These are phyloP conservation scores for Beauveria brongniartii DNA, from an alignment of 2,329 filamentous ascomycete genomes.

Conservation along the genomic window DNA sequence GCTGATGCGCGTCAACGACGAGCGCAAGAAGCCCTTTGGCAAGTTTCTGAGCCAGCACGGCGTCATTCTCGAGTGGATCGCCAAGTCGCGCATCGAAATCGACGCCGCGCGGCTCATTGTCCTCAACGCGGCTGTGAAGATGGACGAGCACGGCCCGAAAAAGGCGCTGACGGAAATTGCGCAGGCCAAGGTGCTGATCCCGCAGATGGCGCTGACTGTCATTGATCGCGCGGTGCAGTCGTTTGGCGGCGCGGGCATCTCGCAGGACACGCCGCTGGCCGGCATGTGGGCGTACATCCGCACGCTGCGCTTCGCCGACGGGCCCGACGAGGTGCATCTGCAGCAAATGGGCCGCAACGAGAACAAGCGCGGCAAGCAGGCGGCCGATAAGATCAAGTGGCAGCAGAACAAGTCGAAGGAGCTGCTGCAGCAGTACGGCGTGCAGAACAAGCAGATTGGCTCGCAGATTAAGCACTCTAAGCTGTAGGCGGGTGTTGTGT, in stretches of 20 bases:
- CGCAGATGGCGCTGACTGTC: slow-evolving; percentile 70
- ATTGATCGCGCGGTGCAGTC: slow-evolving; percentile 93
- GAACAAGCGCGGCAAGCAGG: slow-evolving; percentile 59
- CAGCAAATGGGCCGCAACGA: slow-evolving; percentile 75
- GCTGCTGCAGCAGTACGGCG: slow-evolving; percentile 53
- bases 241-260: slow-evolving; percentile 83
- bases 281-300: slow-evolving; percentile 73
- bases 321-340: slow-evolving; percentile 91
- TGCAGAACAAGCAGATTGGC: slow-evolving; percentile 40
- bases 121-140: slow-evolving; percentile 89
- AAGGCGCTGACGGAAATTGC: slow-evolving; percentile 87
- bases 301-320: slow-evolving; percentile 81
- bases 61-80: slow-evolving; percentile 91
- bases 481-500: slow-evolving; percentile 25
- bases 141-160: slow-evolving; percentile 85
- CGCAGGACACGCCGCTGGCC: slow-evolving; percentile 88
- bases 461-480: slow-evolving; percentile 41
- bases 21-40: slow-evolving; percentile 82
- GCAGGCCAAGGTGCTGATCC: slow-evolving; percentile 88
- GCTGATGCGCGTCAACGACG: slow-evolving; percentile 89
- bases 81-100: slow-evolving; percentile 86
- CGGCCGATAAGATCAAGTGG: slow-evolving; percentile 51
- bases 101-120: slow-evolving; percentile 85
- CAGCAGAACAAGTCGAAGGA: slow-evolving; percentile 59
- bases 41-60: slow-evolving; percentile 82